Evolutionary conservation across 208 protist species (phyloP).

Genomic region (Leptomonas pyrrhocoris): DNA sequence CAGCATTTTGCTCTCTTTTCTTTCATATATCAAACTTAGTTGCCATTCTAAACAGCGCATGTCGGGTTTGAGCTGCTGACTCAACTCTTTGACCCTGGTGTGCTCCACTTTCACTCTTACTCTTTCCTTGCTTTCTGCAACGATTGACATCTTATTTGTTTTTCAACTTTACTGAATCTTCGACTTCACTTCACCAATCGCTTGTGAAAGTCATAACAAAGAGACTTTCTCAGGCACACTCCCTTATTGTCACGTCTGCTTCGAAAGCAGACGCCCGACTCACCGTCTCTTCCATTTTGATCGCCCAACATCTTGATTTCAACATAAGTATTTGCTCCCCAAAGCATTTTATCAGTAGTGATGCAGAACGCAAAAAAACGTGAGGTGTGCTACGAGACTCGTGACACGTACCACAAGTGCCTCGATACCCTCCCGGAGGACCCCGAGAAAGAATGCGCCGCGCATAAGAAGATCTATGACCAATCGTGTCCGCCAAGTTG

Average conservation of each 20-base stretch:
- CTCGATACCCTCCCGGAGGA: conserved; percentile 76
- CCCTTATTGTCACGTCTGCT: background rate
- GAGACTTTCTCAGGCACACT: background rate
- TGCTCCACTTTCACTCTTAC: background rate
- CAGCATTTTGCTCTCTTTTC: too few relatives aligned
- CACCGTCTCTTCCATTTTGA: too few relatives aligned
- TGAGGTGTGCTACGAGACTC: conserved; percentile 76
- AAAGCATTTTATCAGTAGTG: background rate
- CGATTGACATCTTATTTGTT: too few relatives aligned
- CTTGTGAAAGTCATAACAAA: background rate
- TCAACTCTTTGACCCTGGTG: background rate
- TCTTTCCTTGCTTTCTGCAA: background rate
- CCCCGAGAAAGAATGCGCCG: conserved; percentile 61
- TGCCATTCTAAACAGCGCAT: background rate
- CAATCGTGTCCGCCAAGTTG: conserved; percentile 74
- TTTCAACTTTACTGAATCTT: too few relatives aligned
- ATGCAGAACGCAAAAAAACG: conserved; percentile 84
- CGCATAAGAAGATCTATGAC: conserved; percentile 47
- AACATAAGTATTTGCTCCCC: background rate
- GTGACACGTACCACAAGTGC: conserved; percentile 79
- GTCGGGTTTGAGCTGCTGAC: background rate
- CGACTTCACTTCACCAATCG: too few relatives aligned
- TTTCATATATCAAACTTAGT: too few relatives aligned
- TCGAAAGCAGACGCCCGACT: background rate
- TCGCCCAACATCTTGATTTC: too few relatives aligned